Percentiles rank a stretch among this genome's conserved stretches.
These are phyloP conservation scores for Cinnamomum micranthum DNA, from an alignment of 164 flowering plant species.

Conservation along the genomic window DNA sequence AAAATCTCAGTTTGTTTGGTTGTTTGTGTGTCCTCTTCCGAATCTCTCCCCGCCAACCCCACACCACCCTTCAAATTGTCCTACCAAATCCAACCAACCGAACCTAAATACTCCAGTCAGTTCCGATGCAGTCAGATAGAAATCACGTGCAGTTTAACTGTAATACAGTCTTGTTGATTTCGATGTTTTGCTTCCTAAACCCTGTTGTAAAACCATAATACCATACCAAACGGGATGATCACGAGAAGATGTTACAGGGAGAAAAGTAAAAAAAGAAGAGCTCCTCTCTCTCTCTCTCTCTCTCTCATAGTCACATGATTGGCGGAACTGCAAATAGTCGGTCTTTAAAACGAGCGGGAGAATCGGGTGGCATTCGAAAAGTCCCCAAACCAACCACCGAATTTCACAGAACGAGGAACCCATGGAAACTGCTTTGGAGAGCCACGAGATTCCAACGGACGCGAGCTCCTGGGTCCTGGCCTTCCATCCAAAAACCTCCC, in stretches of 20 bases:
- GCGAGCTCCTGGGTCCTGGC: background rate
- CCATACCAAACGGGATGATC: background rate
- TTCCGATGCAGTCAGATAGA: no score
- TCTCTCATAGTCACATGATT: background rate
- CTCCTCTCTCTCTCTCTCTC: background rate
- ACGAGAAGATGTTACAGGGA: background rate
- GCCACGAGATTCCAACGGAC: background rate
- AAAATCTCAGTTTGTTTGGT: no score
- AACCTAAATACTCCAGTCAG: no score
- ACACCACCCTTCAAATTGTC: background rate
- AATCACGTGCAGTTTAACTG: no score
- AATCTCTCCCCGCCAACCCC: background rate
- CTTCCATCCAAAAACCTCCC: no score
- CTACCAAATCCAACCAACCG: background rate
- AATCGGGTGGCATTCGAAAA: background rate
- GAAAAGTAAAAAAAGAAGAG: background rate
- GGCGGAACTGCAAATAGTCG: conserved; percentile 7
- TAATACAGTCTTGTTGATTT: no score
- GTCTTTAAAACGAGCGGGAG: conserved; percentile 4
- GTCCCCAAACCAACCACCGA: background rate
- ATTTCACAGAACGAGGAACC: background rate
- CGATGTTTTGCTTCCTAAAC: no score
- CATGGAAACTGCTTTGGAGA: background rate
- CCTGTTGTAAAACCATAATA: background rate
- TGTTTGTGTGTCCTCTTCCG: background rate